Evolutionary conservation across 768 basidiomycete species (phyloP), one percentile per base, ranked within the genome.

Genomic region (Kwoniella europaea): DNA sequence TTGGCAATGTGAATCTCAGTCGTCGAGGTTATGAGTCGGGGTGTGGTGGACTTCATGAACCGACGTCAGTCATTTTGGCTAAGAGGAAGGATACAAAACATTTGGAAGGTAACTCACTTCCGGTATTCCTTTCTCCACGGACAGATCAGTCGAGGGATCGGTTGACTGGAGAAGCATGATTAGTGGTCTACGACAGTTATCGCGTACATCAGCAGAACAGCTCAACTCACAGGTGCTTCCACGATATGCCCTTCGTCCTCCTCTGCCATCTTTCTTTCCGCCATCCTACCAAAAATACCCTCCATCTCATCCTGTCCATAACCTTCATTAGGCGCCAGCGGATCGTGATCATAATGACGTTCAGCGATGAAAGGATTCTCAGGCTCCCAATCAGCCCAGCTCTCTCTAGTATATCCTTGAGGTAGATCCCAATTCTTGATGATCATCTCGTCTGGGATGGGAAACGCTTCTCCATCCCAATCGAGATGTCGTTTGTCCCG

Each of bases 361-460:
- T 55, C 54, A 20, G 12, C 54, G 54, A 29, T n/a, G 7, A 44
- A 12, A 29, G 53, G 53, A 2, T 42, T 61, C 15, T 46, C 29
- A 3, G 58, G 44, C n/a, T 20, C 27, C 55, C 42, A 60, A 18
- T 69, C 61, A 16, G 60, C 54, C 52, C 62, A 57, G 20, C 12
- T 57, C 6, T 12, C 9, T 20, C 24, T 50, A 2, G 62, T 56
- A 52, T 56, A 58, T 7, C 24, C 61, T 3, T 18, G 16, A 41
- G 68, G 68, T 13, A 65, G 44, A 60, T 70, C 52, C 68, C 68
- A 70, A 6, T 35, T 6, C 3, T 10, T 65, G 5, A 64, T 29
- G 44, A 70, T 20, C 43, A 70, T 58, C 20, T 65, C 63, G 0
- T 43, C 13, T 15, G 68, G 46, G 24, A 58, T 24, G 22, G 54